These are phyloP conservation scores for Sporisorium iseilematis-ciliati DNA, from an alignment of 1,284 basidiomycete genomes.

Conservation along the genomic window DNA sequence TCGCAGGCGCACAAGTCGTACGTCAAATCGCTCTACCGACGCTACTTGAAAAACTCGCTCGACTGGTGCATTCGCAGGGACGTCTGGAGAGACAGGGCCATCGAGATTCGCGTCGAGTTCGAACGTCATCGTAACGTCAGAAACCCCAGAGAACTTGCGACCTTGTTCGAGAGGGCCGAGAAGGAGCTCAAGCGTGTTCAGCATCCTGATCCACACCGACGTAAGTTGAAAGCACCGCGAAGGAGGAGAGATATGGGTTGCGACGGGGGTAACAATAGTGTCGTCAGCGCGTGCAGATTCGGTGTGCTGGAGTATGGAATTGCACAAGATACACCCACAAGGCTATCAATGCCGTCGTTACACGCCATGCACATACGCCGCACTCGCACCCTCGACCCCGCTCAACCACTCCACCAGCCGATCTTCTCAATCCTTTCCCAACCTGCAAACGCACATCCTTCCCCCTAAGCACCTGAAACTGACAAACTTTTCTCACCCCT, in stretches of 20 bases:
- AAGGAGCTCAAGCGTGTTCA: constrained; percentile 77
- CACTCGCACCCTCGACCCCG: too few relatives aligned
- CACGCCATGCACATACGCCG: too few relatives aligned
- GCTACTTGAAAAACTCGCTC: constrained; percentile 84
- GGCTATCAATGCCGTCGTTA: too few relatives aligned
- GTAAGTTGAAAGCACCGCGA: constrained; percentile 73
- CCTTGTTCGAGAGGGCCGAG: constrained; percentile 85
- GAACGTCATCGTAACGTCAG: constrained; percentile 89
- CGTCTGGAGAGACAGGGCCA: constrained; percentile 84
- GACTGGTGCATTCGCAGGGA: constrained; percentile 90
- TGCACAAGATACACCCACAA: too few relatives aligned
- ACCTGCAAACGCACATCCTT: background rate
- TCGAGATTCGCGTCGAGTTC: constrained; percentile 89
- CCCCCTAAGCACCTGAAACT: background rate
- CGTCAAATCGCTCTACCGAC: constrained; percentile 90
- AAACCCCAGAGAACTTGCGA: constrained; percentile 85
- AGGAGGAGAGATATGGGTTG: background rate
- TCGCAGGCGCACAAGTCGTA: constrained; percentile 83
- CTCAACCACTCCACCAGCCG: too few relatives aligned
- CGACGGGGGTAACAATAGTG: background rate
- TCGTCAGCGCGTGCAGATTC: too few relatives aligned
- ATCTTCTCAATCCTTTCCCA: background rate
- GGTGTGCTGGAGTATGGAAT: too few relatives aligned
- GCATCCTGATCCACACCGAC: constrained; percentile 92
- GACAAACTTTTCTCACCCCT: background rate